Percentiles rank a stretch among this genome's conserved stretches.
phyloP scores from a whole-genome alignment of 2,329 filamentous ascomycete genomes.

The Talaromyces sp. region DNA sequence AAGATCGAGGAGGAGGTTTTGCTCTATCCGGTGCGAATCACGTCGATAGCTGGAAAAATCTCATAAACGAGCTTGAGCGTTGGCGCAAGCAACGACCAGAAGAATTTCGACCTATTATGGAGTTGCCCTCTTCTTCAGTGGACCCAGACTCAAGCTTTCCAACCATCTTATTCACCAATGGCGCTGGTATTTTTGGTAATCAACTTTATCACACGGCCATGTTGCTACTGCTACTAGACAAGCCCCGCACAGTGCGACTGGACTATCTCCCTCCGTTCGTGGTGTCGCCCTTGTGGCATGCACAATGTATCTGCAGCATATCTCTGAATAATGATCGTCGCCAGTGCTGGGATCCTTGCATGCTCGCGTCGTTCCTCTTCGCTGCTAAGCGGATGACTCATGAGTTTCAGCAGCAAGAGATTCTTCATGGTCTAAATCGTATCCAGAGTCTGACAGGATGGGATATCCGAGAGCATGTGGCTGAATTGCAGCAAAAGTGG shows the following conservation, averaged over 20 bases:
- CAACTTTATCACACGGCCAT: slow-evolving; percentile 58
- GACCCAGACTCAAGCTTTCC: slow-evolving; percentile 24
- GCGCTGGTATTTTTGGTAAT: slow-evolving; percentile 47
- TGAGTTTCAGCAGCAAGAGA: slow-evolving; percentile 45
- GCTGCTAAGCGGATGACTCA: slow-evolving; percentile 51
- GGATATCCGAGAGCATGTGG: slow-evolving; percentile 26
- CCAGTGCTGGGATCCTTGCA: slow-evolving; percentile 49
- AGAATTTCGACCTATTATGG: not conserved
- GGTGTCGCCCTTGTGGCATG: slow-evolving; percentile 50
- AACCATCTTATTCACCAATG: slow-evolving; percentile 47
- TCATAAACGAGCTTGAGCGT: slow-evolving; percentile 24
- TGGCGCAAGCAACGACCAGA: not conserved
- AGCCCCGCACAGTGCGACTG: slow-evolving; percentile 45
- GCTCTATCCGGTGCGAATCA: not conserved
- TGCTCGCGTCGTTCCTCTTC: slow-evolving; percentile 47
- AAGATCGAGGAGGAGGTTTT: not conserved
- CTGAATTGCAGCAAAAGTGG: slow-evolving; percentile 25
- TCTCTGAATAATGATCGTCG: slow-evolving; percentile 47
- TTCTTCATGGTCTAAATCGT: slow-evolving; percentile 41
- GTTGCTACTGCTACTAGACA: slow-evolving; percentile 51
- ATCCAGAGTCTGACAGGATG: slow-evolving; percentile 45
- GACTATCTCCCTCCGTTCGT: slow-evolving; percentile 25
- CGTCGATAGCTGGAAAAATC: slow-evolving; percentile 5
- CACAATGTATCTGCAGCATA: slow-evolving; percentile 50
- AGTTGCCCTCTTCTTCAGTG: not conserved